Base-by-base conservation (phyloP, 2,329 filamentous ascomycete genomes). In the Coniochaeta sp. region DNA sequence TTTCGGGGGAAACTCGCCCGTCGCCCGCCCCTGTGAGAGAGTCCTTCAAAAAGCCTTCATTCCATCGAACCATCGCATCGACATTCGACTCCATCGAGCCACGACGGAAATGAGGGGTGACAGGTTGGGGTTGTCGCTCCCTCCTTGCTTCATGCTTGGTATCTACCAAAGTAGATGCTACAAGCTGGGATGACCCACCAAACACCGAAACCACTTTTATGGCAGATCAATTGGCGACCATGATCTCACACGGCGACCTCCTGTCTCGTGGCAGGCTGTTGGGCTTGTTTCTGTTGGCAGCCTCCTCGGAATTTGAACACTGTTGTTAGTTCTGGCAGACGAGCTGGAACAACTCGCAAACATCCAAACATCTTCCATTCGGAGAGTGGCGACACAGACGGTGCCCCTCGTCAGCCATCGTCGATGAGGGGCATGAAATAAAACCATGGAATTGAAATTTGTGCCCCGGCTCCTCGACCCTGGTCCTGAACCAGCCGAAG, bases 71-170 rank as follows among this genome's bases (percentile, higher is more conserved):
- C 38, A 42, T 26, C 20, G n/a, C n/a, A n/a, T n/a, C n/a, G n/a
- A n/a, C n/a, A n/a, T n/a, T n/a, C n/a, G n/a, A 42, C 14, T 31
- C 42, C 45, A 48, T 48, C 28, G 27, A 48, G 45, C 45, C 45
- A 48, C 45, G 12, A 31, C 26, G 26, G 45, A 48, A 30, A 48
- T 48, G 45, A 48, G 28, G 45, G 38, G 38, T 24, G 38, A 24
- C 20, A 24, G n/a, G n/a, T 24, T 42, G 18, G 38, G 14, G 12
- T 18, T 14, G 38, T 16, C 10, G 20, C 22, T 26, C n/a, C n/a
- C n/a, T n/a, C n/a, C n/a, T n/a, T n/a, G n/a, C n/a, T n/a, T n/a
- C n/a, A n/a, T 42, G 38, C 38, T 14, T 42, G 18, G 38, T 26
- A 42, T 14, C n/a, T n/a, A n/a, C n/a, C n/a, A n/a, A n/a, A n/a